phyloP scores from a whole-genome alignment of 2,329 filamentous ascomycete genomes.

The Cordyceps cateniannulata region DNA sequence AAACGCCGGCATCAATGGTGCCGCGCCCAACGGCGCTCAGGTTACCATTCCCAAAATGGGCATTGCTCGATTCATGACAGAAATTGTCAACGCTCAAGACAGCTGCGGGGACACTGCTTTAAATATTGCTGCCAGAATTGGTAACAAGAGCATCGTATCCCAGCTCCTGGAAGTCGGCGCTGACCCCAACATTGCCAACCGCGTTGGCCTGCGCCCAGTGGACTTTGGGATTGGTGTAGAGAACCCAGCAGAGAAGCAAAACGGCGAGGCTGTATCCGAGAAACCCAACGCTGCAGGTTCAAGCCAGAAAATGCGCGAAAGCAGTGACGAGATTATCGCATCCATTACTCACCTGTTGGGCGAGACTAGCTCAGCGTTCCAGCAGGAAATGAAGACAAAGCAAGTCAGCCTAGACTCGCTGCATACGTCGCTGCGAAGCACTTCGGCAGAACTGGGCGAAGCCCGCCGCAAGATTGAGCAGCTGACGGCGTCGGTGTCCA shows the following conservation, averaged over 20 bases:
- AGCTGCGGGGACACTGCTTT: slow-evolving; percentile 91
- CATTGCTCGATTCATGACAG: slow-evolving; percentile 87
- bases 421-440: slow-evolving; percentile 72
- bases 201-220: slow-evolving; percentile 79
- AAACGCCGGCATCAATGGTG: slow-evolving; percentile 26
- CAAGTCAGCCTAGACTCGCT: slow-evolving; percentile 77
- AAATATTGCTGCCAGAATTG: slow-evolving; percentile 87
- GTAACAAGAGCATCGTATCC: slow-evolving; percentile 92
- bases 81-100: slow-evolving; percentile 94
- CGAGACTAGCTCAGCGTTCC: slow-evolving; percentile 72
- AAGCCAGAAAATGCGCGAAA: slow-evolving; percentile 58
- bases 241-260: slow-evolving; percentile 35
- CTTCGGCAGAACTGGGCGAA: slow-evolving; percentile 71
- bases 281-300: slow-evolving; percentile 38
- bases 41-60: slow-evolving; percentile 61
- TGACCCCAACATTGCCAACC: slow-evolving; percentile 85
- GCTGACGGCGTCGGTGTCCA: slow-evolving; percentile 58
- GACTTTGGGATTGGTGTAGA: slow-evolving; percentile 89
- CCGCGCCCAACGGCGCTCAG: slow-evolving; percentile 33
- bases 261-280: slow-evolving; percentile 34
- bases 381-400: slow-evolving; percentile 73
- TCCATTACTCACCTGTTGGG: slow-evolving; percentile 78
- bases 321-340: slow-evolving; percentile 70
- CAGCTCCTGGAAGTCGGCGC: slow-evolving; percentile 93
- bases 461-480: slow-evolving; percentile 68